These are phyloP conservation scores for Prunus mongolica DNA, from an alignment of 306 rosid genomes.

Conservation along the genomic window DNA sequence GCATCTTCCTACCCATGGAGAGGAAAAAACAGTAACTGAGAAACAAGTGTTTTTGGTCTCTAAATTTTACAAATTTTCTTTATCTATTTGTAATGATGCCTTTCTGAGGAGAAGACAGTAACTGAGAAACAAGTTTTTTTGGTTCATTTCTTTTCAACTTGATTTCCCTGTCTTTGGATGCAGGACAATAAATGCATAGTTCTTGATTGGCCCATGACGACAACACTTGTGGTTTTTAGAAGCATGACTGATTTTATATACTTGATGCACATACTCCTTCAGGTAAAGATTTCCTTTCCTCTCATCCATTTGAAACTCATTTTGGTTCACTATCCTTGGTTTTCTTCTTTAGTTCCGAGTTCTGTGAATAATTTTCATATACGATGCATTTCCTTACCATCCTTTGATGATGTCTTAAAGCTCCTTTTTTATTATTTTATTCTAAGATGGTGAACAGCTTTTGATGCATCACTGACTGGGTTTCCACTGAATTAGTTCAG, in stretches of 20 bases:
- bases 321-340: background rate
- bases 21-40: background rate
- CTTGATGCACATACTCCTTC: constrained; percentile 72
- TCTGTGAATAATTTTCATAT: background rate
- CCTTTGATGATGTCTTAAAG: background rate
- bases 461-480: too few species aligned
- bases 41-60: background rate
- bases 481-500: too few species aligned
- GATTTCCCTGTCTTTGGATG: constrained; percentile 18
- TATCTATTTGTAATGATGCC: background rate
- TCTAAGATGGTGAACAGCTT: background rate
- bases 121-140: background rate
- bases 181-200: constrained; percentile 50
- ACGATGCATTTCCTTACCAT: background rate
- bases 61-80: background rate
- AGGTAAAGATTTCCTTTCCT: constrained; percentile 44
- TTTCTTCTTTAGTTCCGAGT: background rate
- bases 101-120: background rate
- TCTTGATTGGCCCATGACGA: constrained; percentile 40
- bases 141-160: background rate
- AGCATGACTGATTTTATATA: constrained; percentile 68
- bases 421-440: background rate
- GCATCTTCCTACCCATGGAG: background rate
- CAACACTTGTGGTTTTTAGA: constrained; percentile 52
- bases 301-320: background rate